phyloP scores from a whole-genome alignment of 768 basidiomycete species.

The Hypholoma fasciculare region DNA sequence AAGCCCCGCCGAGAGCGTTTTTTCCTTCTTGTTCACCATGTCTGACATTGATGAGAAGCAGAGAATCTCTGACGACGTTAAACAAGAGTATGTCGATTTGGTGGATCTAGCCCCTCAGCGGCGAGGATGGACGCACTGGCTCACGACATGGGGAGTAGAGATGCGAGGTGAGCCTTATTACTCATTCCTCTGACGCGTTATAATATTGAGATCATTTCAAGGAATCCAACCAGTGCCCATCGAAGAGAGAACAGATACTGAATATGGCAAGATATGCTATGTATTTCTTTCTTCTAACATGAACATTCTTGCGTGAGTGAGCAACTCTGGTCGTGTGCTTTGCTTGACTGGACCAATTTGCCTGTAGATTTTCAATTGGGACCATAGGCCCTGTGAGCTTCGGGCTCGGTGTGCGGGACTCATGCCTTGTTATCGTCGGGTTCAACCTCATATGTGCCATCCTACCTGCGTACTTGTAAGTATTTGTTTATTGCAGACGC shows the following conservation, averaged over 20 bases:
- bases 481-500: neutral
- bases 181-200: neutral
- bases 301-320: conserved; percentile 54
- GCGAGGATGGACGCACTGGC: neutral
- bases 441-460: conserved; percentile 59
- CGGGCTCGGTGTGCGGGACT: conserved; percentile 56
- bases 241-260: conserved; percentile 57
- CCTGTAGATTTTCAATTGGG: conserved; percentile 58
- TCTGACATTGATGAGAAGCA: neutral
- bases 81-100: neutral
- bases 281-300: conserved; percentile 71
- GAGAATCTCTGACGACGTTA: neutral
- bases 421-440: conserved; percentile 61
- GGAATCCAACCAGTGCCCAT: conserved; percentile 56
- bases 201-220: conserved; percentile 3
- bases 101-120: neutral
- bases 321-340: neutral
- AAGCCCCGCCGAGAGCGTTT: neutral
- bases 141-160: conserved; percentile 8
- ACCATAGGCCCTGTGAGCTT: conserved; percentile 62
- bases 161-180: neutral
- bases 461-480: conserved; percentile 62
- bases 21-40: neutral
- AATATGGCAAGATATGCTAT: conserved; percentile 68
- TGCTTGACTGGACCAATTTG: neutral